Evolutionary conservation across 306 rosid species (phyloP).

Genomic region (Trifolium subterraneum): DNA sequence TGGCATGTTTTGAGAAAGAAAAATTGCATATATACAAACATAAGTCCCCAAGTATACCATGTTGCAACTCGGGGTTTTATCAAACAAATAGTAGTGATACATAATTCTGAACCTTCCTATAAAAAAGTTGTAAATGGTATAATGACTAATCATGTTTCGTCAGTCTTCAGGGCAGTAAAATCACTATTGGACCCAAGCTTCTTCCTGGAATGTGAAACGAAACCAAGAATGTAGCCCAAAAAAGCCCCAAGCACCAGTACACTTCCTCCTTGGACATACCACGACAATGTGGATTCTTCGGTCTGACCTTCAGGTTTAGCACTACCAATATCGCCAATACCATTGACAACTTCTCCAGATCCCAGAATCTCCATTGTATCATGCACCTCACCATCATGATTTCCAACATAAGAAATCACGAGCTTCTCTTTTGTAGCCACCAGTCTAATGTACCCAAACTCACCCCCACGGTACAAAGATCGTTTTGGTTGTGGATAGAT

Average conservation of each 20-base stretch:
- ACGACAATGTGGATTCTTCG: slow-evolving; percentile 49
- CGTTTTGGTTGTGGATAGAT: slow-evolving; percentile 76
- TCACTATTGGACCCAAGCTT: slow-evolving; percentile 40
- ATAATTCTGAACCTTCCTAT: slow-evolving; percentile 24
- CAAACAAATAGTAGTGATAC: slow-evolving; percentile 23
- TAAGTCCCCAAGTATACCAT: slow-evolving; percentile 21
- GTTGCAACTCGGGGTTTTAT: slow-evolving; percentile 24
- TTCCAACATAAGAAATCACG: slow-evolving; percentile 72
- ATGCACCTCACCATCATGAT: slow-evolving; percentile 83
- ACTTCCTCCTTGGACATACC: slow-evolving; percentile 71
- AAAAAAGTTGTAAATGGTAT: slow-evolving; percentile 22
- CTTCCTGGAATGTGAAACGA: slow-evolving; percentile 62
- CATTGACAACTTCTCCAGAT: slow-evolving; percentile 61
- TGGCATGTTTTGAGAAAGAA: slow-evolving; percentile 6
- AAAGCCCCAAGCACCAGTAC: slow-evolving; percentile 77
- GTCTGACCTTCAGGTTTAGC: slow-evolving; percentile 30
- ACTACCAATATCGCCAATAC: slow-evolving; percentile 13
- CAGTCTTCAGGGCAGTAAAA: slow-evolving; percentile 80
- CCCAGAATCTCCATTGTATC: slow-evolving; percentile 71
- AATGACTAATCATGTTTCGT: slow-evolving; percentile 52
- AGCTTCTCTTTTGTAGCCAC: slow-evolving; percentile 75
- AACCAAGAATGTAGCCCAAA: slow-evolving; percentile 75
- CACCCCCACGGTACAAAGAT: slow-evolving; percentile 85
- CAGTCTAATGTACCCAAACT: slow-evolving; percentile 87
- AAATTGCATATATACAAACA: slow-evolving; percentile 44